Evolutionary conservation across 2,329 filamentous ascomycete species (phyloP), one percentile per base, ranked within the genome.

Genomic region (Cladosporium sp.): DNA sequence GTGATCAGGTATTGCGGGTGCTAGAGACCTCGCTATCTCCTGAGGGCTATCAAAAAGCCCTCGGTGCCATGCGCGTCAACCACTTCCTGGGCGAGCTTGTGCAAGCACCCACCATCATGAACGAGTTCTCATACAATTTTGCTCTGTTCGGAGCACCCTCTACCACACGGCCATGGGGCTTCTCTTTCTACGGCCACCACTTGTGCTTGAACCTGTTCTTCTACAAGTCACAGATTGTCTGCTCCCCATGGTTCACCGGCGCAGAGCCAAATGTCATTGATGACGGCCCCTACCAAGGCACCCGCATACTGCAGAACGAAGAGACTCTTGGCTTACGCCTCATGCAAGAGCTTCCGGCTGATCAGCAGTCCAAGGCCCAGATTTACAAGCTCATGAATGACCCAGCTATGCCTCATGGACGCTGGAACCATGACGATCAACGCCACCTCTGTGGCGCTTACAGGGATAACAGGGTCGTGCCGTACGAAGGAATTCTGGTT

Each of bases 351-450:
- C 75, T 90, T 0, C 64, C 74, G 0, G 58, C 71, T 0, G 75
- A 76, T 1, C 63, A 78, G 17, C 81, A 85, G 65, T 39, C 67
- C 0, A 66, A 70, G 1, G 84, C 85, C 0, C 83, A 83, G 59
- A 74, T 83, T 0, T 91, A 82, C 69, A 78, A 79, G 54, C 63
- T 77, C 0, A 78, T 91, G 74, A 77, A 80, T 22, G 88, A 90
- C 58, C 81, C 83, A 0, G 78, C 74, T 0, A 90, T 91, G 87
- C 83, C 81, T 2, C 73, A 75, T 50, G 86, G 85, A 9, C 80
- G 88, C 7, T 92, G 88, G 88, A 92, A 92, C 69, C 86, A 86
- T 62, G 88, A 91, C 66, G 89, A 93, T 69, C 88, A 92, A 74
- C 80, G 89, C 5, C 89, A 92, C 66, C 70, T 91, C 4, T 90